Percentiles rank a stretch among this genome's conserved stretches.
These are phyloP conservation scores for Metschnikowia borealis DNA, from an alignment of 805 yeast species.

Conservation along the genomic window DNA sequence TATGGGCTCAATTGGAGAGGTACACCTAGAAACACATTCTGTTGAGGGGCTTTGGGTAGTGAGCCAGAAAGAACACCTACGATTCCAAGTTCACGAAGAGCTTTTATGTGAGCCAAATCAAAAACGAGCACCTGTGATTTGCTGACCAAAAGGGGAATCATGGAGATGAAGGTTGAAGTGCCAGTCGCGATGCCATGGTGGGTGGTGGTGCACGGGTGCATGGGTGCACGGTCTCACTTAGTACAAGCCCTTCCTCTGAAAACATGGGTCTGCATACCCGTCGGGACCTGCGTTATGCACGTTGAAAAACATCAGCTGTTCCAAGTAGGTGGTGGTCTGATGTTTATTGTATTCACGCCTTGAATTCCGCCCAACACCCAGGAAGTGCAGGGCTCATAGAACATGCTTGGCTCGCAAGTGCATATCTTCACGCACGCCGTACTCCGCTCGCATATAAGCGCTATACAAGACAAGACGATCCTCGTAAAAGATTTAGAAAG, in stretches of 20 bases:
- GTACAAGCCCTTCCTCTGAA: not conserved
- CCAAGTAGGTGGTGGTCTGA: not conserved
- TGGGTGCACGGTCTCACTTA: not conserved
- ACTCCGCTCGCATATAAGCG: not conserved
- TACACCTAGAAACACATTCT: slow-evolving; percentile 77
- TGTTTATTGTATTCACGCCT: not conserved
- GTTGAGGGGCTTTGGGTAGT: slow-evolving; percentile 88
- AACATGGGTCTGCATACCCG: not conserved
- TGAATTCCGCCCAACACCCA: not conserved
- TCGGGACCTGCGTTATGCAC: not conserved
- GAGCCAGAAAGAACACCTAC: slow-evolving; percentile 82
- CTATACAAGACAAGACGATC: not conserved
- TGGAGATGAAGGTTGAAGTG: not conserved
- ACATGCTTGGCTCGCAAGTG: not conserved
- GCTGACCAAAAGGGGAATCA: slow-evolving; percentile 20
- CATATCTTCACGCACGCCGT: not conserved
- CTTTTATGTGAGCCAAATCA: slow-evolving; percentile 48
- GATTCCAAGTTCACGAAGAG: slow-evolving; percentile 58
- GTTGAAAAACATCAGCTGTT: not conserved
- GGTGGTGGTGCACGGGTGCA: not conserved
- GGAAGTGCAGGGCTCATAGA: not conserved
- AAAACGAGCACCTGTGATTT: slow-evolving; percentile 50
- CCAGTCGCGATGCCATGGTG: not conserved
- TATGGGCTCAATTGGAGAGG: slow-evolving; percentile 73
- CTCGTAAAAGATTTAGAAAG: not conserved